Base-by-base conservation (phyloP, 225 moss, liverwort and hornwort species). In the Thuidium tamariscinum region DNA sequence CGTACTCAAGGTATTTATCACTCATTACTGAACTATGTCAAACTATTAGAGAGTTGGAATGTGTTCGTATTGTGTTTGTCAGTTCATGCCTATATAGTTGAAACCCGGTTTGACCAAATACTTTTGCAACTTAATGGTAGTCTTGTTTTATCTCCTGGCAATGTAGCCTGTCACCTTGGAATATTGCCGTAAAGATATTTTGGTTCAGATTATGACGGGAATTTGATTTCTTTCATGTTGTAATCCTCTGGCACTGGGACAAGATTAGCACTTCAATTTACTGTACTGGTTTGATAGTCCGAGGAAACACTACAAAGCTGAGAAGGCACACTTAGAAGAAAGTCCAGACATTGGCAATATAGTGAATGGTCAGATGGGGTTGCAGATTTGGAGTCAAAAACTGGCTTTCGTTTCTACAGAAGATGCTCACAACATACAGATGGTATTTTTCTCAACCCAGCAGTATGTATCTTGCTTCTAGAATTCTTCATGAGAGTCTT, bases 351-450 rank as follows among this genome's bases (percentile, higher is more conserved):
- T 97, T 94, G 96, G 97, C 80, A 95, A 91, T 80, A 94, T 91
- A 76, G 92, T 91, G 64, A 93, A 96, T 89, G 98, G 98, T 54
- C 94, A 97, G 80, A 92, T 94, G 90, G 98, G 97, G 76, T 90
- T 99, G 91, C 97, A 99, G 85, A 90, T 97, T 71, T 99, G 98
- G 98, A 99, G 98, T 89, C 96, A 99, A 86, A 99, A 99, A 88
- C 91, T 99, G 62, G 97, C 97, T 60, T 94, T 97, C 26, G 94
- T 97, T 42, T 97, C 98, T 77, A 96, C 96, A 89, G 98, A 97
- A 86, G 97, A 96, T 87, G 98, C 95, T 29, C 96, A 96, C 85
- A 99, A 97, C 83, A 93, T 94, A 90, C 98, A 98, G 74, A 91
- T 98, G 93, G 98, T 97, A 95, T 67, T 52, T 69, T 73, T 92